Conservation (phyloP, 2,329 filamentous ascomycete genomes). For the Apiospora pterosperma region DNA sequence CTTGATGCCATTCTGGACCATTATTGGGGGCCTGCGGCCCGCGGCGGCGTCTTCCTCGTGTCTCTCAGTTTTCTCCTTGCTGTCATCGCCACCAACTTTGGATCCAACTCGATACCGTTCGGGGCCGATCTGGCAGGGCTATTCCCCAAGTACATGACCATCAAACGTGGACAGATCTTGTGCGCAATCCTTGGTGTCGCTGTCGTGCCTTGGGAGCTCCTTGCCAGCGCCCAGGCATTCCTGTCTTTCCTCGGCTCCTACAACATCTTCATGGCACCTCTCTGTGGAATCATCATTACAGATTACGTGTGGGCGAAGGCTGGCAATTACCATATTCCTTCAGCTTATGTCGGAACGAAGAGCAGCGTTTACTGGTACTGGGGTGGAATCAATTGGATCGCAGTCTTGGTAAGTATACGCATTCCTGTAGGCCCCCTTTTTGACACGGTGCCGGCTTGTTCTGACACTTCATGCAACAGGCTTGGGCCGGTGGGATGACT, state of each 20-base stretch:
- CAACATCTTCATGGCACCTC: conserved; percentile 36
- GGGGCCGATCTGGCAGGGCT: conserved; percentile 38
- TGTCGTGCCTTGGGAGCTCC: conserved; percentile 39
- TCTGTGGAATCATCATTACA: conserved; percentile 26
- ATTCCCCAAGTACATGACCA: conserved; percentile 38
- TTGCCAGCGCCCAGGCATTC: conserved; percentile 35
- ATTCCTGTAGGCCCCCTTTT: not conserved
- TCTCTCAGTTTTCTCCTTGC: conserved; percentile 26
- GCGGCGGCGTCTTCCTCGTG: conserved; percentile 32
- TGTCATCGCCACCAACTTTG: conserved; percentile 40
- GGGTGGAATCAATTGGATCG: conserved; percentile 27
- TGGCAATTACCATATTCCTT: conserved; percentile 35
- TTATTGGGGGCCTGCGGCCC: conserved; percentile 33
- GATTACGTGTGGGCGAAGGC: conserved; percentile 31
- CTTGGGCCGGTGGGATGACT: conserved; percentile 21
- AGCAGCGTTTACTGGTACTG: conserved; percentile 25
- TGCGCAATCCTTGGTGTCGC: conserved; percentile 32
- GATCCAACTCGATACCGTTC: conserved; percentile 36
- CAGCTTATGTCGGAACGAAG: conserved; percentile 24
- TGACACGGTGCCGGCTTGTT: not conserved
- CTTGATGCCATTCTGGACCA: conserved; percentile 34
- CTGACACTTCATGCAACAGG: not conserved
- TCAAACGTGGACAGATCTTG: conserved; percentile 37
- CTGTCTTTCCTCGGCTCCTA: conserved; percentile 37
- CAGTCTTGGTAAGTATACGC: conserved; percentile 12